Evolutionary conservation across 768 basidiomycete species (phyloP), one percentile per base, ranked within the genome.

Genomic region (Plicaturopsis crispa): DNA sequence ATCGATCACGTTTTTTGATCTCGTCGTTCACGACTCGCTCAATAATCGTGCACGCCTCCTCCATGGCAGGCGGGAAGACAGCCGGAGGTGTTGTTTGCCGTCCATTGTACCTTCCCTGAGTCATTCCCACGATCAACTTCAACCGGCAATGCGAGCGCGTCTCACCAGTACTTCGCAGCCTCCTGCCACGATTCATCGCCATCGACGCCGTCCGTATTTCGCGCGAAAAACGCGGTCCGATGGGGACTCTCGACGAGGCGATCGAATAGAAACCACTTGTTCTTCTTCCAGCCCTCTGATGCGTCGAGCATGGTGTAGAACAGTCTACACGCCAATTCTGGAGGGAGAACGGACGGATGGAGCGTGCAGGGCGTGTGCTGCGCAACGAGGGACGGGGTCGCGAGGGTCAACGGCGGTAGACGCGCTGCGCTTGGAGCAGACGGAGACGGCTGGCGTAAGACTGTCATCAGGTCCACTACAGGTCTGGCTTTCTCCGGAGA

Each of bases 251-350:
- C 84, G 2, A 89, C 88, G 11, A 89, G 44, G 16, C 78, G 68
- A 50, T 90, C 85, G 55, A 85, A 81, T 14, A 90, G 67, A 80
- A 80, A 89, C 88, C 87, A 90, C 48, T 78, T 84, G 44, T 84
- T 86, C 35, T 75, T 65, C 44, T 71, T 61, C 87, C 86, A 90
- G 6, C 57, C 49, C 28, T 59, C 65, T 14, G 85, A 78, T 12
- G 67, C 61, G 34, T 77, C 67, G 11, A 81, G 43, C 83, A 90
- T 80, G 0, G 67, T 68, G 45, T 88, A 79, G 55, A 85, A 90
- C 16, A 90, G 63, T 35, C 66, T 66, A 52, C 74, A 86, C 0
- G 88, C 87, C 13, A 90, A 71, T 33, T 86, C 80, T 2, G 76
- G 70, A 6, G 88, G 84, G 7, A 90, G 70, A 16, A 84, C 52